Conservation (phyloP, 2,329 filamentous ascomycete species). For the Neophaeococcomyces mojaviensis region DNA sequence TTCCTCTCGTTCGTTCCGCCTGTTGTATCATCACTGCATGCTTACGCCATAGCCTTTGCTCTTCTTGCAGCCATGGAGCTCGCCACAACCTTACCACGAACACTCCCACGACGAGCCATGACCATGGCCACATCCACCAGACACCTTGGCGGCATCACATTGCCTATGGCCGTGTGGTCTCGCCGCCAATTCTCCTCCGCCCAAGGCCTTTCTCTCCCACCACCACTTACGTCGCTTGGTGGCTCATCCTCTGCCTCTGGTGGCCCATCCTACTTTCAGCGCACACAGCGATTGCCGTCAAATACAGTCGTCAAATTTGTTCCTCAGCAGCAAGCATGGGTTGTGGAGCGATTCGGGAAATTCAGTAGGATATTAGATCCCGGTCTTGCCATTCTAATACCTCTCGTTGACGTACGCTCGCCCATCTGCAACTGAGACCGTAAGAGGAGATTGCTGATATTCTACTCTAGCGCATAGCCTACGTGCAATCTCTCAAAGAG, state of each 20-base stretch:
- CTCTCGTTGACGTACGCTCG: slow-evolving; percentile 63
- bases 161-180: slow-evolving; percentile 21
- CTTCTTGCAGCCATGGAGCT: slow-evolving; percentile 7
- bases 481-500: slow-evolving; percentile 97
- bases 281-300: slow-evolving; percentile 63
- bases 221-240: slow-evolving; percentile 26
- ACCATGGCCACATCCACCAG: neutral
- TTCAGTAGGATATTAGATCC: slow-evolving; percentile 91
- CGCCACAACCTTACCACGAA: slow-evolving; percentile 8
- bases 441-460: no score
- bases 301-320: slow-evolving; percentile 96
- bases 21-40: no score
- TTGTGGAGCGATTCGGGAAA: slow-evolving; percentile 98
- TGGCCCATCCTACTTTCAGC: slow-evolving; percentile 65
- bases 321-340: slow-evolving; percentile 99
- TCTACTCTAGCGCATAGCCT: slow-evolving; percentile 62
- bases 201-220: slow-evolving; percentile 18
- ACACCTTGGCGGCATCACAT: slow-evolving; percentile 11
- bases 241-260: slow-evolving; percentile 28
- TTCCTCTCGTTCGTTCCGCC: no score
- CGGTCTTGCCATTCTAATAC: slow-evolving; percentile 78
- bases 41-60: no score
- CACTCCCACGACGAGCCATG: neutral
- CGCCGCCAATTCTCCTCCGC: slow-evolving; percentile 19
- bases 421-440: neutral